Conservation (phyloP, 73 alveolate species). For the Paramecium bursaria region DNA sequence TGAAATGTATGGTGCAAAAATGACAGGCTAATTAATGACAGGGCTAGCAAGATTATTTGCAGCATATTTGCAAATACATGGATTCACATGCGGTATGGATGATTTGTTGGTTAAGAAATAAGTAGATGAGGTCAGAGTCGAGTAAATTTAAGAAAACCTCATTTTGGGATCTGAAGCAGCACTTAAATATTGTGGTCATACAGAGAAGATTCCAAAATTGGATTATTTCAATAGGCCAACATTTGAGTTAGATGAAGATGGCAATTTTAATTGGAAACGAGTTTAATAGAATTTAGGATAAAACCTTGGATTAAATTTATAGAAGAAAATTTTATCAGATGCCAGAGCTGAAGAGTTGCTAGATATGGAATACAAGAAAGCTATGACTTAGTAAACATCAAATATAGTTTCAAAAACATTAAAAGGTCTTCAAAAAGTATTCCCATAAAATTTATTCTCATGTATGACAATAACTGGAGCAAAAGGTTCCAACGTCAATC, state of each 20-base stretch:
- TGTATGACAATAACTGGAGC: conserved; percentile 98
- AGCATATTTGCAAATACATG: conserved; percentile 89
- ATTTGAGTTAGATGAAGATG: conserved; percentile 49
- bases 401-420: conserved; percentile 82
- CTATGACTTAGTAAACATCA: conserved; percentile 87
- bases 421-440: conserved; percentile 88
- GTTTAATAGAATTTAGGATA: not conserved
- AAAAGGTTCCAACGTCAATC: conserved; percentile 95
- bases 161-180: conserved; percentile 88
- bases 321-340: conserved; percentile 73
- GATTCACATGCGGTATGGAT: conserved; percentile 97
- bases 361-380: conserved; percentile 87
- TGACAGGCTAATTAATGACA: conserved; percentile 95
- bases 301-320: not conserved
- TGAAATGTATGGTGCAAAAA: conserved; percentile 95
- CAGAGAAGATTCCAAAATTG: conserved; percentile 69
- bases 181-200: conserved; percentile 88
- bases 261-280: conserved; percentile 27
- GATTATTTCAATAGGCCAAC: conserved; percentile 74
- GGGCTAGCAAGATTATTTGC: conserved; percentile 93
- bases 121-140: conserved; percentile 85
- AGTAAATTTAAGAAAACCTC: conserved; percentile 83
- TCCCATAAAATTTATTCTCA: conserved; percentile 91
- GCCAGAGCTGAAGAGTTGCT: conserved; percentile 83
- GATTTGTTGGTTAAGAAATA: conserved; percentile 88